These are phyloP conservation scores for Laburnicola sp. DNA, from an alignment of 2,329 filamentous ascomycete genomes.

Conservation along the genomic window DNA sequence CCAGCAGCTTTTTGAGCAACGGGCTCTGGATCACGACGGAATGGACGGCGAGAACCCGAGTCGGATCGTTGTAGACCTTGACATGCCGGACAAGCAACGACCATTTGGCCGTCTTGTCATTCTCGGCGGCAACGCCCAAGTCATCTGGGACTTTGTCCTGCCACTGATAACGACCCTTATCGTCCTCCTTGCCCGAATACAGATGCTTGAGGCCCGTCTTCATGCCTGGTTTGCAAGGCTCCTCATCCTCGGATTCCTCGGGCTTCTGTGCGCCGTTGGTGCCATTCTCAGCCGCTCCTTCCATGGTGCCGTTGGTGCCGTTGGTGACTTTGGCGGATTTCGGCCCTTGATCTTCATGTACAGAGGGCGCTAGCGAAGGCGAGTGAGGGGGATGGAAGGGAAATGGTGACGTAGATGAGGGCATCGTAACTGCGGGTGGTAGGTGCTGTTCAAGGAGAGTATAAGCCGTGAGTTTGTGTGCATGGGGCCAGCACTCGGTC, in stretches of 20 bases:
- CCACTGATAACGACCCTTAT: conserved; percentile 41
- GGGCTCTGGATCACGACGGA: conserved; percentile 69
- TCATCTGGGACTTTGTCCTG: conserved; percentile 41
- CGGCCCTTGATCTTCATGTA: background rate
- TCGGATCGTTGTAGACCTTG: conserved; percentile 53
- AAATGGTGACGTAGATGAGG: no score
- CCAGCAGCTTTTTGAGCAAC: conserved; percentile 61
- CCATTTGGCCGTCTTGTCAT: conserved; percentile 63
- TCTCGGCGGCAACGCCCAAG: conserved; percentile 54
- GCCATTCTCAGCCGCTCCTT: conserved; percentile 10
- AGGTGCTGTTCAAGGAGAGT: no score
- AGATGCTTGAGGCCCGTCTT: conserved; percentile 51
- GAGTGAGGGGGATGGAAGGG: no score
- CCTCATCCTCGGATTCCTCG: conserved; percentile 5
- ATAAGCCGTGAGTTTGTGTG: no score
- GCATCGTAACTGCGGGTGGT: no score
- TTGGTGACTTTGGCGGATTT: conserved; percentile 4
- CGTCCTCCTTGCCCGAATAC: conserved; percentile 53
- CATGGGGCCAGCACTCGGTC: no score
- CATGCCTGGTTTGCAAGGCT: conserved; percentile 42
- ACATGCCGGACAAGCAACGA: conserved; percentile 53
- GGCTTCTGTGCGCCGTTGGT: conserved; percentile 15
- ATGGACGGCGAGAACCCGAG: conserved; percentile 63
- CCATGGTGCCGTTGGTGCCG: conserved; percentile 11
- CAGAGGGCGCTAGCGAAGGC: no score